Evolutionary conservation across 805 yeast species (phyloP), one percentile per base, ranked within the genome.

Genomic region (Phaffomyces thermotolerans): DNA sequence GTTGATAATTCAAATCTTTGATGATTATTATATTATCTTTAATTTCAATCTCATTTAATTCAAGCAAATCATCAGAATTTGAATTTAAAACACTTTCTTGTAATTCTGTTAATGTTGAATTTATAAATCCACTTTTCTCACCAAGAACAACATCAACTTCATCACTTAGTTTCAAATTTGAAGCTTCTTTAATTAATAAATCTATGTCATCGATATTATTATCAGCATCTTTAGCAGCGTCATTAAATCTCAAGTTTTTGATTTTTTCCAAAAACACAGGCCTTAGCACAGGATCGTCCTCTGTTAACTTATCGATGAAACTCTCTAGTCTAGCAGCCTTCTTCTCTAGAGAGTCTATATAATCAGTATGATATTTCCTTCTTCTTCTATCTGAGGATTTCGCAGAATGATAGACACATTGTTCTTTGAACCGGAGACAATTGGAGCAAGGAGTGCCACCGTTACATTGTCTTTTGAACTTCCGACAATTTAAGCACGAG

Each of bases 331-430:
- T 51, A 0, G 39, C 37, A 0, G 60, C 47, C 39, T 56, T 57
- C 8, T 50, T 47, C 24, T 59, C 64, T 14, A 63, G 50, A 27
- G 56, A 53, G 24, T 52, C 56, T 3, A 62, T 56, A 35, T 63
- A 63, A 41, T 60, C 64, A 2, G 65, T 58, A 43, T 62, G 61
- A 43, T 61, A 63, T 40, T 63, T 63, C 17, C 68, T 39, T 33
- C 66, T 45, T 43, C 68, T 47, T 39, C 64, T 45, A 40, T 63
- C 67, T 17, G 25, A 20, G 10, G 15, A 10, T 13, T 18, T 33
- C 4, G 6, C 18, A 18, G 35, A 33, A 8, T 18, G 18, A 31
- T 31, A 31, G 12, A 18, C 17, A n/a, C 34, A 31, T 17, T 17
- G 34, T 12, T 31, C 34, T 18, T 31, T 31, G 18, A 15, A 31